Evolutionary conservation across 2,329 filamentous ascomycete species (phyloP).

Genomic region (Chaetomium sp.): DNA sequence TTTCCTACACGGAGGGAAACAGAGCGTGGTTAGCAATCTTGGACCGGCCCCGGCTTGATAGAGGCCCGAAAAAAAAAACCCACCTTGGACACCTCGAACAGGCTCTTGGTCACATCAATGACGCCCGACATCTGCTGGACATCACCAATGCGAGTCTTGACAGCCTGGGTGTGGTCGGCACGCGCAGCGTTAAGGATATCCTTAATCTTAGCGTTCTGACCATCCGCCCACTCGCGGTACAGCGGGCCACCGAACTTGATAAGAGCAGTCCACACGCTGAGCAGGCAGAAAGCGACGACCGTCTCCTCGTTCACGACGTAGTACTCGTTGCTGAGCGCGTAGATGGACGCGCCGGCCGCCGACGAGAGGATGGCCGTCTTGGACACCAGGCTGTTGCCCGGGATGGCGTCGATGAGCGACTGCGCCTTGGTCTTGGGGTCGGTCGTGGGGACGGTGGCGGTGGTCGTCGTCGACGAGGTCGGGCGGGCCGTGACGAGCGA

Average conservation of each 20-base stretch:
- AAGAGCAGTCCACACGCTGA: conserved; percentile 86
- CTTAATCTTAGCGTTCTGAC: conserved; percentile 86
- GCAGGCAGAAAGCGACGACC: conserved; percentile 84
- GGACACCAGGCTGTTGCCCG: conserved; percentile 84
- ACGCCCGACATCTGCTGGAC: conserved; percentile 93
- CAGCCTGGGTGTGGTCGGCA: conserved; percentile 89
- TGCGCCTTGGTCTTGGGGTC: conserved; percentile 96
- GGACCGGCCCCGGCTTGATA: conserved; percentile 15
- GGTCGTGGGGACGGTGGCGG: conserved; percentile 62
- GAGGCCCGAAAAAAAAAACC: conserved; percentile 17
- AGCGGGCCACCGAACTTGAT: conserved; percentile 90
- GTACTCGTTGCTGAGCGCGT: conserved; percentile 98
- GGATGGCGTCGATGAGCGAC: conserved; percentile 87
- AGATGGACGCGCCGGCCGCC: conserved; percentile 81
- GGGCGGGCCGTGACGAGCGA: conserved; percentile 61
- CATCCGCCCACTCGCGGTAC: conserved; percentile 88
- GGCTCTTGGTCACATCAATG: conserved; percentile 91
- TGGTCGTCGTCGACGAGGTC: conserved; percentile 42
- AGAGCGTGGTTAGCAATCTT: not conserved
- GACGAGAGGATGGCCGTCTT: conserved; percentile 97
- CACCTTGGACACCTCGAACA: conserved; percentile 98
- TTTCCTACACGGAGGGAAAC: conserved; percentile 58
- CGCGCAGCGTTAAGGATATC: conserved; percentile 90
- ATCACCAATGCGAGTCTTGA: conserved; percentile 88
- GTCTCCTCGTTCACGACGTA: conserved; percentile 99